These are phyloP conservation scores for Claviceps arundinis DNA, from an alignment of 2,329 filamentous ascomycete species.

Conservation along the genomic window DNA sequence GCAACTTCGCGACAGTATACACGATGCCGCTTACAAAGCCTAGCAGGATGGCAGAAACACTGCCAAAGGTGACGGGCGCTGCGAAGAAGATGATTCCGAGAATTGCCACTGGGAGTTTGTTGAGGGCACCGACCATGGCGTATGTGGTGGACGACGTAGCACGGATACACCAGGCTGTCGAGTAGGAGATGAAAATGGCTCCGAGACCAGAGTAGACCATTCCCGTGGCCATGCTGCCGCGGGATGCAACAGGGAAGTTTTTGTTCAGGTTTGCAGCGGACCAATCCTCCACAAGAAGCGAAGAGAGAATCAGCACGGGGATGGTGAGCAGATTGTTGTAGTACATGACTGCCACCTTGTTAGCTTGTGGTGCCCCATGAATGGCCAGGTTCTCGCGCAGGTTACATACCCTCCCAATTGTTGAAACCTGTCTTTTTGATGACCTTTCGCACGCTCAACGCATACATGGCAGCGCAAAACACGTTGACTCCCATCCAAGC, in stretches of 20 bases:
- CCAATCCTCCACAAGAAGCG: conserved; percentile 84
- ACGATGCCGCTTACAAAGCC: conserved; percentile 89
- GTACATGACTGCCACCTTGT: conserved; percentile 65
- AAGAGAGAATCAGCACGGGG: conserved; percentile 72
- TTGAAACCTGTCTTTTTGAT: conserved; percentile 99
- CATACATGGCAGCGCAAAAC: conserved; percentile 79
- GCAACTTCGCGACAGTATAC: conserved; percentile 40
- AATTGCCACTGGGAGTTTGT: conserved; percentile 92
- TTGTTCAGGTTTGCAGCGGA: conserved; percentile 65
- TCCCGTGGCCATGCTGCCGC: conserved; percentile 68
- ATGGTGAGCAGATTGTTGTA: conserved; percentile 99
- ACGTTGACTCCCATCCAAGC: conserved; percentile 98
- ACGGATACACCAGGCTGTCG: conserved; percentile 96
- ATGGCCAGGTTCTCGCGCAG: neutral
- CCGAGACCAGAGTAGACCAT: conserved; percentile 92
- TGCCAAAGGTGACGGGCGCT: conserved; percentile 82
- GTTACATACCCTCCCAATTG: conserved; percentile 80
- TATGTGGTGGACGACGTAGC: conserved; percentile 96
- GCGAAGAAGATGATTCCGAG: conserved; percentile 92
- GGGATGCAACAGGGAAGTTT: conserved; percentile 74
- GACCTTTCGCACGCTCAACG: conserved; percentile 90
- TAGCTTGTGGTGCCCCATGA: too few relatives aligned
- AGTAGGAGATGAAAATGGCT: conserved; percentile 96
- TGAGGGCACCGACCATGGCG: conserved; percentile 94
- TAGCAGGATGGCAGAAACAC: conserved; percentile 78